These are phyloP conservation scores for Fusarium pseudocircinatum DNA, from an alignment of 2,329 filamentous ascomycete species.

Conservation along the genomic window DNA sequence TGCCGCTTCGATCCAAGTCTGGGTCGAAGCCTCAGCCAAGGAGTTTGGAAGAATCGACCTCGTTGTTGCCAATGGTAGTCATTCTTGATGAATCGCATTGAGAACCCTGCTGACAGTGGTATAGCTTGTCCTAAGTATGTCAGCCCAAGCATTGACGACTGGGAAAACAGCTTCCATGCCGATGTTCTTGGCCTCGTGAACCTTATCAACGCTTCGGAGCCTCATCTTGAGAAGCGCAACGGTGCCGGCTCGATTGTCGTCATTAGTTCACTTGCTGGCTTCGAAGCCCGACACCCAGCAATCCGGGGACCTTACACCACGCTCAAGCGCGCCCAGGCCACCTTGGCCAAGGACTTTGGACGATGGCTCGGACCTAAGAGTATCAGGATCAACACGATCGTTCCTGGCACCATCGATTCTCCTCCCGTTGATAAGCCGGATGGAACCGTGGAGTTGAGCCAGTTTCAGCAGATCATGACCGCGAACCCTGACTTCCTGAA, in stretches of 20 bases:
- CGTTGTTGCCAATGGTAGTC: constrained; percentile 7
- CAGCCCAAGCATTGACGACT: constrained; percentile 18
- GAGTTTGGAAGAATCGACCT: constrained; percentile 14
- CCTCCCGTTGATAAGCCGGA: constrained; percentile 23
- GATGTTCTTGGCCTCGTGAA: constrained; percentile 39
- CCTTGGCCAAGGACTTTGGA: constrained; percentile 38
- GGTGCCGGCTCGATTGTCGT: constrained; percentile 40
- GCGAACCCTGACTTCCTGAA: constrained; percentile 17
- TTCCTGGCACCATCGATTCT: constrained; percentile 34
- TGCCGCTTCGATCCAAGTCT: constrained; percentile 1
- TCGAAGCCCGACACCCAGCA: constrained; percentile 18
- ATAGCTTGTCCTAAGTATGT: constrained; percentile 24
- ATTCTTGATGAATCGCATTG: rapidly evolving
- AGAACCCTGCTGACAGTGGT: rapidly evolving
- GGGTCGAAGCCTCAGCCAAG: not conserved
- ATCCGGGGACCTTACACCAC: constrained; percentile 32
- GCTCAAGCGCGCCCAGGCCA: constrained; percentile 37
- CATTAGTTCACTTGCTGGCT: constrained; percentile 40
- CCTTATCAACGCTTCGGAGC: constrained; percentile 31
- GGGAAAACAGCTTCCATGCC: constrained; percentile 40
- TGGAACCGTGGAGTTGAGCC: constrained; percentile 36
- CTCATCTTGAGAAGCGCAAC: constrained; percentile 26
- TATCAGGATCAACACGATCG: constrained; percentile 39
- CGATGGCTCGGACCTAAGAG: constrained; percentile 33
- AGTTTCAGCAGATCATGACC: constrained; percentile 8